Base-by-base conservation (phyloP, 2,329 filamentous ascomycete species). In the Scortechinia acanthostroma region DNA sequence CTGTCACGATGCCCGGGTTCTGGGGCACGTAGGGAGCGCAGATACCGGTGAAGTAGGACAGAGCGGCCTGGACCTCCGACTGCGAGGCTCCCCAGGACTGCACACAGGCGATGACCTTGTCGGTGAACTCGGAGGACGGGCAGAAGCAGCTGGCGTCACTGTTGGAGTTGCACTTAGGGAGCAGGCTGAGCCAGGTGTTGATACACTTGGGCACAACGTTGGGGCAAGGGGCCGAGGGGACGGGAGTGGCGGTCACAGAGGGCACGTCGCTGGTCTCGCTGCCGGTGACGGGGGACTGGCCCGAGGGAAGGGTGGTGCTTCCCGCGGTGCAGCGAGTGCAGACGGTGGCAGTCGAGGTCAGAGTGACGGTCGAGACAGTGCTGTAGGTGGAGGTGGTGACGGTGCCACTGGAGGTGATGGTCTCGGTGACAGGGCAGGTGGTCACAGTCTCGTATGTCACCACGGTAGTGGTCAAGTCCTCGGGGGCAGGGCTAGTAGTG, bases 11-110 rank as follows among this genome's bases (percentile, higher is more conserved):
- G 51, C 75, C 87, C n/a, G 91, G 89, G 77, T 96, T 95, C 60
- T 76, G 55, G 15, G 76, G 71, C 25, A 88, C 76, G 65, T 84
- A 83, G 45, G 76, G 68, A 47, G 86, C 89, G 70, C 91, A 97
- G 67, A 97, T 88, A 62, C 91, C 91, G 65, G 91, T 84, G 73
- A 96, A 85, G 79, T 88, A 95, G 56, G 77, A 76, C 48, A 93
- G 75, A 49, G 89, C 88, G 54, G 80, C 68, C 45, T 79, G 72
- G 54, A 91, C 74, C 59, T 87, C 76, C 42, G 76, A 70, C 49
- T 83, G 75, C 48, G 75, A 74, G 48, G 75, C 73, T 51, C 83
- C 86, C 74, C 90, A 84, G 47, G 90, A 77, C 57, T 83, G 80
- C 55, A 97, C 74, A 69, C 91, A 97, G 50, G 77, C 69, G 63